Base-by-base conservation (phyloP, 192 early-diverging fungal species). In the Coemansia furcata region DNA sequence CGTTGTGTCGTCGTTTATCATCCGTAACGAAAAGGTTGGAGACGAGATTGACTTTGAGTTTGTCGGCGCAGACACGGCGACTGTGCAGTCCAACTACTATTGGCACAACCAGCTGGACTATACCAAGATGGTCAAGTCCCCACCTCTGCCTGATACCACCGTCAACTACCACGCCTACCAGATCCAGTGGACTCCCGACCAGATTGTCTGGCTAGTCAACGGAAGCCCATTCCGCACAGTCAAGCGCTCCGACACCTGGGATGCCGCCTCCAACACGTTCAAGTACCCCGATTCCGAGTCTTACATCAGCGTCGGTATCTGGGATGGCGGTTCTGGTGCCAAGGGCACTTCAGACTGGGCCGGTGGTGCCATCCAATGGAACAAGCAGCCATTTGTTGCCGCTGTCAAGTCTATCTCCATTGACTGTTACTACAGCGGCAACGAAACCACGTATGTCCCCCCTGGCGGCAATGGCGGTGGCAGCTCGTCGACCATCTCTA, bases 41-140 rank as follows among this genome's bases (percentile, higher is more conserved):
- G 86, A 89, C 46, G 87, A 89, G 72, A 85, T 89, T 37, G 86
- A 87, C 67, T 89, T 84, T 68, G 87, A 89, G 78, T 78, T 80
- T 64, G 86, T 89, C 37, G 87, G 87, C 5, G 66, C 71, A 12
- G 68, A 86, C 66, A 77, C 78, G 39, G 57, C 65, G 23, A 78
- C 80, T 38, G 86, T 83, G 32, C 84, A 89, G 71, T 76, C 85
- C 52, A 89, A 87, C 75, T 89, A 76, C 68, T 89, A 85, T 74
- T 84, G 74, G 72, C 72, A 79, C 46, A 73, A 74, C 46, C 39
- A 78, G 59, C 73, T 85, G 33, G 86, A 87, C 65, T 86, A 86
- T 68, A 82, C 66, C 38, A 84, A 86, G 67, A 75, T 80, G 59
- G 57, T 73, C 21, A 78, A 78, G 60, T 66, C 75, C 59, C 62